Percentiles rank a stretch among this genome's conserved stretches.
These are phyloP conservation scores for Amanita pseudoporphyria DNA, from an alignment of 768 basidiomycete genomes.

Conservation along the genomic window DNA sequence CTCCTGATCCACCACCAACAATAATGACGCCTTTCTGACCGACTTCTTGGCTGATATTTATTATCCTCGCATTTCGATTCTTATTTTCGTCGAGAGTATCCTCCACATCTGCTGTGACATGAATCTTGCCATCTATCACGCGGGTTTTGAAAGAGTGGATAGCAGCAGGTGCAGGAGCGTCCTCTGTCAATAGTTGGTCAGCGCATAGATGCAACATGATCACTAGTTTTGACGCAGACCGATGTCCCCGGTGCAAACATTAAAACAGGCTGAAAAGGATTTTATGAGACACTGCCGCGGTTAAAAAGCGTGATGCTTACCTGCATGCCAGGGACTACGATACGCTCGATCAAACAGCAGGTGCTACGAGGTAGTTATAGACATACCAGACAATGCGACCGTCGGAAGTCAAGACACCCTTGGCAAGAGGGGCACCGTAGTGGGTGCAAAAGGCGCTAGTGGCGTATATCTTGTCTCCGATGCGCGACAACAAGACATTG, in stretches of 20 bases:
- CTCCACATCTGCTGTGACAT: constrained; percentile 60
- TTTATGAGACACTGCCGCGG: background rate
- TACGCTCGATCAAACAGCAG: background rate
- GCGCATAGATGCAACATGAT: constrained; percentile 1
- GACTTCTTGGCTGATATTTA: constrained; percentile 34
- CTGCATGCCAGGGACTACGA: constrained; percentile 79
- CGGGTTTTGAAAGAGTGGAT: constrained; percentile 70
- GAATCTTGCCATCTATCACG: constrained; percentile 62
- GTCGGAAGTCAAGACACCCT: constrained; percentile 71
- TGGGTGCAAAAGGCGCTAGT: constrained; percentile 86
- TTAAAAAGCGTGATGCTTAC: constrained; percentile 24
- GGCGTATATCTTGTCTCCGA: constrained; percentile 68
- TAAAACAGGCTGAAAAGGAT: constrained; percentile 64
- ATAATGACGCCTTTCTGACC: constrained; percentile 65
- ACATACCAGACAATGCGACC: constrained; percentile 72
- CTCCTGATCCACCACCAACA: constrained; percentile 78
- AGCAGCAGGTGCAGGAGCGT: constrained; percentile 76
- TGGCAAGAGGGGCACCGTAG: constrained; percentile 81
- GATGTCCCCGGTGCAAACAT: constrained; percentile 75
- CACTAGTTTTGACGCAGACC: constrained; percentile 28
- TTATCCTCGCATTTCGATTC: constrained; percentile 49
- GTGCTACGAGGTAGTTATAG: background rate
- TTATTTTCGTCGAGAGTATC: constrained; percentile 59
- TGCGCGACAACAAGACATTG: constrained; percentile 68
- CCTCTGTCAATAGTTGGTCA: constrained; percentile 40